Evolutionary conservation across 352 stramenopile genomes (phyloP).

Genomic region (Pythium graminicola): DNA sequence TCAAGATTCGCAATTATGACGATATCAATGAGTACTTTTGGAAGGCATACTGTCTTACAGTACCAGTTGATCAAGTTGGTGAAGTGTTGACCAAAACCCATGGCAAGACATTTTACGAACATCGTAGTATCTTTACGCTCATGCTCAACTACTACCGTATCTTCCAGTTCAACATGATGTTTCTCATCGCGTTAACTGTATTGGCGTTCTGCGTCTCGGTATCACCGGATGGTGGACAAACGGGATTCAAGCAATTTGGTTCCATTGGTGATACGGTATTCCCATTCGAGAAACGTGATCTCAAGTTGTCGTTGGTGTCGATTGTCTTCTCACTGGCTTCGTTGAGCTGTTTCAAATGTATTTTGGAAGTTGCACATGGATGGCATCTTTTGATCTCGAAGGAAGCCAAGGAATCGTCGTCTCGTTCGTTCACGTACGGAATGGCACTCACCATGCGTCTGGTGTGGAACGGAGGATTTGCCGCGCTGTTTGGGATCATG

Average conservation of each 20-base stretch:
- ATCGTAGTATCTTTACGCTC: conserved; percentile 69
- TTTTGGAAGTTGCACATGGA: conserved; percentile 32
- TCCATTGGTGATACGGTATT: conserved; percentile 26
- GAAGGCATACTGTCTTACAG: conserved; percentile 53
- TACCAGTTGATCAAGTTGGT: conserved; percentile 63
- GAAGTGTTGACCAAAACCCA: conserved; percentile 51
- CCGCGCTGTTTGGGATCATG: conserved; percentile 32
- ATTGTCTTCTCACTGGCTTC: conserved; percentile 30
- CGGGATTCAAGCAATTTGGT: conserved; percentile 30
- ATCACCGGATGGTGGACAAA: conserved; percentile 29
- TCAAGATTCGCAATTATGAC: conserved; percentile 85
- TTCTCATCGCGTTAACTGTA: conserved; percentile 30
- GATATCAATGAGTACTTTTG: conserved; percentile 90
- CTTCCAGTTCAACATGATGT: conserved; percentile 56
- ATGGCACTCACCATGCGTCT: conserved; percentile 29
- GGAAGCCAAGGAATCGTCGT: conserved; percentile 29
- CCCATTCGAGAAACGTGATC: conserved; percentile 29
- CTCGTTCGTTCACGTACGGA: conserved; percentile 35
- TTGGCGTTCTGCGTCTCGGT: conserved; percentile 28
- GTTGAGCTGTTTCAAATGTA: conserved; percentile 27
- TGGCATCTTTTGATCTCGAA: conserved; percentile 28
- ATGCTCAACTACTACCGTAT: conserved; percentile 24
- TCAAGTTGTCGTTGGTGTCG: conserved; percentile 34
- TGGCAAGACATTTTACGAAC: conserved; percentile 85
- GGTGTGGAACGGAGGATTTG: conserved; percentile 34